A percentile compares a stretch with the other conserved stretches of the same genome.
These are phyloP conservation scores for Lachnum nothofagi DNA, from an alignment of 2,329 filamentous ascomycete genomes.

Conservation along the genomic window DNA sequence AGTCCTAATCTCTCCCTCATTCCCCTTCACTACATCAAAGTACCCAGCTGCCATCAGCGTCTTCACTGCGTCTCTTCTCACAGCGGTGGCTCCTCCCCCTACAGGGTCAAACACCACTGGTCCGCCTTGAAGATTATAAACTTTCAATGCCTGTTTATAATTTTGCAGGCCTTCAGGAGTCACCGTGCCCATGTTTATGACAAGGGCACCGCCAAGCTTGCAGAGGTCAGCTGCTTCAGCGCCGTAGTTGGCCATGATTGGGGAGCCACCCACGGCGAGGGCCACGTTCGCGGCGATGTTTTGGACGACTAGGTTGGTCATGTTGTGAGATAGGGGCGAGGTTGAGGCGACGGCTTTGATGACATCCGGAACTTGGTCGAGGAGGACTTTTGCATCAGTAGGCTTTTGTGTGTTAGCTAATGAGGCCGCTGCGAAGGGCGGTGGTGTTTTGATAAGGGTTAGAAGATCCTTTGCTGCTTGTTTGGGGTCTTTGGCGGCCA, in stretches of 20 bases:
- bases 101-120: conserved; percentile 87
- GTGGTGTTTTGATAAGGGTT: conserved; percentile 43
- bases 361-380: conserved; percentile 34
- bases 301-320: conserved; percentile 94
- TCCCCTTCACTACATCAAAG: conserved; percentile 88
- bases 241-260: conserved; percentile 89
- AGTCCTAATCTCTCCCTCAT: conserved; percentile 79
- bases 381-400: conserved; percentile 22
- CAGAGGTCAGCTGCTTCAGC: conserved; percentile 79
- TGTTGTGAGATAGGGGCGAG: conserved; percentile 83
- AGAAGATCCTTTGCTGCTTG: conserved; percentile 56
- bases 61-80: conserved; percentile 67
- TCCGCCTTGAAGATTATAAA: conserved; percentile 72
- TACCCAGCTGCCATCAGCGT: conserved; percentile 68
- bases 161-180: conserved; percentile 68
- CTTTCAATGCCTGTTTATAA: conserved; percentile 67
- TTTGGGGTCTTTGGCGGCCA: conserved; percentile 65
- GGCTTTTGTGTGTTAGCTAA: conserved; percentile 14
- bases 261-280: conserved; percentile 75
- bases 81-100: conserved; percentile 74
- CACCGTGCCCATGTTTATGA: conserved; percentile 93
- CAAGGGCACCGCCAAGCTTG: conserved; percentile 67
- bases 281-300: conserved; percentile 93
- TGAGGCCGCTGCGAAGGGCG: conserved; percentile 24
- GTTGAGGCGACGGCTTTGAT: conserved; percentile 56